These are phyloP conservation scores for Rhizophora apiculata DNA, from an alignment of 345 rosid species.

Conservation along the genomic window DNA sequence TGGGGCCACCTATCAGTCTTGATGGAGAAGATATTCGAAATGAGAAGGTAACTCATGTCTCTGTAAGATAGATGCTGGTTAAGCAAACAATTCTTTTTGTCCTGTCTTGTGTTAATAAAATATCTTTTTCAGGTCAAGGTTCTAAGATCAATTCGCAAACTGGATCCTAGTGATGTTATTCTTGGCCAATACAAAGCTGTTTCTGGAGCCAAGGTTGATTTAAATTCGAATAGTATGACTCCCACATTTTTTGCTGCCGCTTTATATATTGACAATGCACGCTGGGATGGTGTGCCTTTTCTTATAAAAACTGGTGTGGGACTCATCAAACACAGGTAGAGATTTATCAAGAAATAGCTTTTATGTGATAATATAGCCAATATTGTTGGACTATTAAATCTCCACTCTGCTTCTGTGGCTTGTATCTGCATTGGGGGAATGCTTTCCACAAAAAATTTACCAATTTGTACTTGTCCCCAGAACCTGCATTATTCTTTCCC, in stretches of 20 bases:
- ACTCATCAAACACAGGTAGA: constrained; percentile 68
- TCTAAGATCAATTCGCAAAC: constrained; percentile 54
- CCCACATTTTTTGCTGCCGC: constrained; percentile 75
- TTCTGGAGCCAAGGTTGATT: constrained; percentile 38
- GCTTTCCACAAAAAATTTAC: too few relatives aligned
- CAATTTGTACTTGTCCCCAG: too few relatives aligned
- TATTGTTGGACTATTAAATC: neutral
- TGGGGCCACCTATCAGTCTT: constrained; percentile 81
- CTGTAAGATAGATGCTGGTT: neutral
- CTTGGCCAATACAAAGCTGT: constrained; percentile 71
- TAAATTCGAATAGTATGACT: constrained; percentile 34
- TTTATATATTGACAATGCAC: constrained; percentile 69
- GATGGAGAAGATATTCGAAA: constrained; percentile 79
- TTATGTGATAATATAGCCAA: neutral
- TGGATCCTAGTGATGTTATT: constrained; percentile 54
- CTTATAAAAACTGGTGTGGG: constrained; percentile 65
- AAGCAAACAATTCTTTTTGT: neutral
- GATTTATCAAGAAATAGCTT: neutral
- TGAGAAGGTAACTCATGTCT: constrained; percentile 50
- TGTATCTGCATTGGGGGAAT: too few relatives aligned
- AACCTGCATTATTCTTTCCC: too few relatives aligned
- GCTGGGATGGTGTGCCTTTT: constrained; percentile 88
- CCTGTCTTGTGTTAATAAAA: neutral
- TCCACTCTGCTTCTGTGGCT: too few relatives aligned
- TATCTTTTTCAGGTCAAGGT: constrained; percentile 59